phyloP scores from a whole-genome alignment of 2,329 filamentous ascomycete species.

The Zasmidium cellare region DNA sequence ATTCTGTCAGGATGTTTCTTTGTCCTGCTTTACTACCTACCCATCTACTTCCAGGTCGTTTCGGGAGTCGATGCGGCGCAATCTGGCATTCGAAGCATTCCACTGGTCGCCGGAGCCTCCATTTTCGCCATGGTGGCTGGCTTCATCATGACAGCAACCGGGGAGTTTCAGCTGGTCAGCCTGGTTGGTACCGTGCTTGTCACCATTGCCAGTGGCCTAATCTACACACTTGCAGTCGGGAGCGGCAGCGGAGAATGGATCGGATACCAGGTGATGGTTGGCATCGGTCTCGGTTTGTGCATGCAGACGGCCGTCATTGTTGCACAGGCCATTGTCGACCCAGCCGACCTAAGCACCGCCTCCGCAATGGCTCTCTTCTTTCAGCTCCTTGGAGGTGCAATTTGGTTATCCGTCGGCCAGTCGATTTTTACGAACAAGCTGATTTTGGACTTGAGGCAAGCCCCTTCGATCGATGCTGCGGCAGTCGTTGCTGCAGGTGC shows the following conservation, averaged over 20 bases:
- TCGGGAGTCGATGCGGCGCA: slow-evolving; percentile 43
- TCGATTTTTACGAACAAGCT: slow-evolving; percentile 44
- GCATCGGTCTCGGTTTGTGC: slow-evolving; percentile 44
- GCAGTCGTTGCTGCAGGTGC: slow-evolving; percentile 49
- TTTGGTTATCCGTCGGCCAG: slow-evolving; percentile 44
- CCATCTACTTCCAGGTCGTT: slow-evolving; percentile 49
- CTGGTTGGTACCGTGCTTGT: slow-evolving; percentile 20
- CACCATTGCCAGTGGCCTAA: slow-evolving; percentile 36
- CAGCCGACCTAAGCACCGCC: slow-evolving; percentile 38
- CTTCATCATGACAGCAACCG: slow-evolving; percentile 40
- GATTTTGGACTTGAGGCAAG: slow-evolving; percentile 39
- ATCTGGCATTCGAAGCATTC: slow-evolving; percentile 47
- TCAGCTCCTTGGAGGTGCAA: slow-evolving; percentile 42
- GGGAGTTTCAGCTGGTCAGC: slow-evolving; percentile 38
- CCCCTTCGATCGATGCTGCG: slow-evolving; percentile 40
- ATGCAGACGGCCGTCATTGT: slow-evolving; percentile 40
- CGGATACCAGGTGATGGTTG: slow-evolving; percentile 50
- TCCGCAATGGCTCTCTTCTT: slow-evolving; percentile 44
- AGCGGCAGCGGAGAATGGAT: slow-evolving; percentile 45
- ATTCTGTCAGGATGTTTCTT: slow-evolving; percentile 29
- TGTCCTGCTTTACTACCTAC: slow-evolving; percentile 38
- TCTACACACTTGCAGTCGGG: slow-evolving; percentile 41
- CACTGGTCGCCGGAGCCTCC: slow-evolving; percentile 35
- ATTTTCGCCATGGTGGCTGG: slow-evolving; percentile 41
- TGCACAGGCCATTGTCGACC: slow-evolving; percentile 36